Evolutionary conservation across 2,329 filamentous ascomycete species (phyloP), one percentile per base, ranked within the genome.

Genomic region (Bipolaris bicolor): DNA sequence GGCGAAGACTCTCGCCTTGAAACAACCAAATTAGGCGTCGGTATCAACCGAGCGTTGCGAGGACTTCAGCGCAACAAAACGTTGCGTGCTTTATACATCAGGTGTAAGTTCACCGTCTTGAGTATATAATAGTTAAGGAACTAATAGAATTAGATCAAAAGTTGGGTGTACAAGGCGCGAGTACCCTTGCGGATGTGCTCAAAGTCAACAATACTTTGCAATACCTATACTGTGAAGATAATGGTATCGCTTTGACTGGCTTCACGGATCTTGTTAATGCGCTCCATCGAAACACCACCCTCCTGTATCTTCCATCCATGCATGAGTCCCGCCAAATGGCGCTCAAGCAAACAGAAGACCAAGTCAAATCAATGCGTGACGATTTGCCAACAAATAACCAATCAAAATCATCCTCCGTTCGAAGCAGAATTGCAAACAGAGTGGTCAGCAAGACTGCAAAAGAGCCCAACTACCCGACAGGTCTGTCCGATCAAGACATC

Each of bases 1-100:
- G 88, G 88, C 7, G 88, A 90, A 66, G 86, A 88, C 62, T 88
- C 88, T 5, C 84, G 89, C 64, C 74, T 91, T n/a, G 88, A 90
- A 66, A 86, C 86, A 3, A 87, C 87, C 3, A 84, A 87, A 47
- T 86, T 90, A 60, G 88, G 88, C 15, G 85, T 87, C 53, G 88
- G 88, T 2, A 81, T 91, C 57, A 90, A 89, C 64, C 80, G 85
- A 51, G 87, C 88, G 16, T 75, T 91, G 56, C 82, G 81, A 16
- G 88, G 88, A 4, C 75, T 91, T 60, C 86, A 87, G 67, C 80
- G 82, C 55, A 91, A 91, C 69, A 83, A 77, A 31, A 82, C 85
- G 1, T 71, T 91, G 52, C 84, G 83, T 60, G 78, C 86, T 13
- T 77, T 91, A 55, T 82, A 84, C 52, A 87, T 91, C 51, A 86